Evolutionary conservation across 192 early-diverging fungal species (phyloP).

Genomic region (Coemansia sp.): DNA sequence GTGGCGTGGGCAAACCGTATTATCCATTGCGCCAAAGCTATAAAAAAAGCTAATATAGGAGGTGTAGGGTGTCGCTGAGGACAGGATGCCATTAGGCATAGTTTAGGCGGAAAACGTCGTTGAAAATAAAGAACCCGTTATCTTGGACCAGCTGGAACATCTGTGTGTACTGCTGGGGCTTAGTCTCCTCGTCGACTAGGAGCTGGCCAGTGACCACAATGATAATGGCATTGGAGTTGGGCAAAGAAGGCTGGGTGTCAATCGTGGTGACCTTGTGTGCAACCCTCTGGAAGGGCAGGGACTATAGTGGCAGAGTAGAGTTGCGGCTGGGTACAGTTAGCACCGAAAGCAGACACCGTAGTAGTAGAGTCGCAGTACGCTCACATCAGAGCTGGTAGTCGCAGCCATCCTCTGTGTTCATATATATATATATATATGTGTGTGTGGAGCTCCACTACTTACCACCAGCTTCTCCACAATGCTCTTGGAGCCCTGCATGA

Average conservation of each 20-base stretch:
- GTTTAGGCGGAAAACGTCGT: conserved; percentile 83
- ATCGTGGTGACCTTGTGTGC: conserved; percentile 69
- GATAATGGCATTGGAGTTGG: conserved; percentile 61
- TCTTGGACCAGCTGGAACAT: conserved; percentile 85
- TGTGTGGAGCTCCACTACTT: conserved; percentile 28
- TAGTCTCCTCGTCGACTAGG: conserved; percentile 77
- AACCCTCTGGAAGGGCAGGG: conserved; percentile 75
- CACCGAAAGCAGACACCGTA: background rate
- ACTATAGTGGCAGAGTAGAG: conserved; percentile 15
- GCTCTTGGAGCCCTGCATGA: conserved; percentile 56
- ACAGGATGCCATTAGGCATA: conserved; percentile 51
- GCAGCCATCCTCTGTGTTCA: background rate
- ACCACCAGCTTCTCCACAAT: conserved; percentile 80
- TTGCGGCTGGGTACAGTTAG: background rate
- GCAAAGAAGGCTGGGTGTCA: conserved; percentile 78
- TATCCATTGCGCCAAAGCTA: background rate
- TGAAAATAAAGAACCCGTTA: conserved; percentile 73
- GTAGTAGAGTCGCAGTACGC: background rate
- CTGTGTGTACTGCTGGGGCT: conserved; percentile 81
- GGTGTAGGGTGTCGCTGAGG: background rate
- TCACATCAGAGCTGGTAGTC: background rate
- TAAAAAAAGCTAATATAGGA: background rate
- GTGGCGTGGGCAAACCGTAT: background rate
- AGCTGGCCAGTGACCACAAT: conserved; percentile 88
- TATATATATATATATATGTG: background rate